Evolutionary conservation across 1,139 yeast species (phyloP).

Genomic region (Lodderomyces metapsilosis): DNA sequence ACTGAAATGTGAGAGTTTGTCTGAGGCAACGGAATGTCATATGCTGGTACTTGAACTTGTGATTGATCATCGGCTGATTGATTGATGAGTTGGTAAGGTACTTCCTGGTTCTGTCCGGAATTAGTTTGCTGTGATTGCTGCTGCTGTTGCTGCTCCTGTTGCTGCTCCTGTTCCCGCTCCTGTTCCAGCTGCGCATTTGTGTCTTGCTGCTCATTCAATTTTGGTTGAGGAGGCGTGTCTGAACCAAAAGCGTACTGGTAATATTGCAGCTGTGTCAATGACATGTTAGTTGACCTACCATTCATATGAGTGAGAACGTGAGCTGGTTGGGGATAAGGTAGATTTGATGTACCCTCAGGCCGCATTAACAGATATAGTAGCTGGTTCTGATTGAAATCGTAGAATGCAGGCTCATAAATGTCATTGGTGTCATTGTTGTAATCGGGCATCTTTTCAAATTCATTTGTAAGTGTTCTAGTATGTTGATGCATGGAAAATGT

Average conservation of each 20-base stretch:
- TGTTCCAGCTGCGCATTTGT: slow-evolving; percentile 5
- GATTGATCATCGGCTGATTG: not conserved
- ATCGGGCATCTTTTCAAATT: not conserved
- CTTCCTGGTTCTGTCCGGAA: not conserved
- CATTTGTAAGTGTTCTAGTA: not conserved
- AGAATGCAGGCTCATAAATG: not conserved
- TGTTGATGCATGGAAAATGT: not conserved
- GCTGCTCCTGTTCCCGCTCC: slow-evolving; percentile 7
- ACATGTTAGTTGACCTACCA: not conserved
- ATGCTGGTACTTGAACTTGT: not conserved
- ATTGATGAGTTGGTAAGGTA: not conserved
- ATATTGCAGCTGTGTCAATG: not conserved
- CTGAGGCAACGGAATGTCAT: not conserved
- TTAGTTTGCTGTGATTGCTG: slow-evolving; percentile 5
- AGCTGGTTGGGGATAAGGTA: slow-evolving; percentile 1
- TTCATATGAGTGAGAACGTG: not conserved
- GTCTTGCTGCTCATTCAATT: slow-evolving; percentile 4
- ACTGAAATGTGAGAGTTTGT: slow-evolving; percentile 16
- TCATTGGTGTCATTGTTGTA: not conserved
- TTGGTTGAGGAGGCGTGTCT: not conserved
- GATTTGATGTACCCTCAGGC: slow-evolving; percentile 1
- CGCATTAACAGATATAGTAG: slow-evolving; percentile 4
- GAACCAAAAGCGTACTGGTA: not conserved
- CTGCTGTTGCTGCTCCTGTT: slow-evolving; percentile 4
- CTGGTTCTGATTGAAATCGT: not conserved